Base-by-base conservation (phyloP, 179 eudicot genomes). In the Camellia oleifera region DNA sequence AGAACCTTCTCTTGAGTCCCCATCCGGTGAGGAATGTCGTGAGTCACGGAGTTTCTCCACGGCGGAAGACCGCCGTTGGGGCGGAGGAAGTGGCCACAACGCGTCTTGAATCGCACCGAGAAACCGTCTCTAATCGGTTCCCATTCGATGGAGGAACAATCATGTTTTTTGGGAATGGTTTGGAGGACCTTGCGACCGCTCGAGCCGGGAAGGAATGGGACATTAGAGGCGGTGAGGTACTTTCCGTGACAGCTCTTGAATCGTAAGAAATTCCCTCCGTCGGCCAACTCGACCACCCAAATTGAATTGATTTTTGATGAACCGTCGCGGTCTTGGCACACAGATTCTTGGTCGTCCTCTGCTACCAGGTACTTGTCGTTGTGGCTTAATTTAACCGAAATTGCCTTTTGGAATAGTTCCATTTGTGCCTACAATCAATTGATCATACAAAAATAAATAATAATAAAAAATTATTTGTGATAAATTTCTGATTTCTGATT, bases 41-140 rank as follows among this genome's bases (percentile, higher is more conserved):
- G 86, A 4, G 95, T 93, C 20, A 91, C 90, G 20, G 89, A 79
- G 79, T 86, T 84, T 73, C 83, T 77, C 86, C 93, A 90, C 4
- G 95, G 97, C 54, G 92, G 93, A 17, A 89, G 13, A 3, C 91
- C 91, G 0, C 92, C 89, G 23, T 93, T 92, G 0, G 92, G 91
- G 58, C 97, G 61, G 23, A 93, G 66, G 17, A 79, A 93, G 72
- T 83, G 82, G 15, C 94, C 95, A 7, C 75, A 81, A 50, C 86
- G 68, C 40, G 92, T 86, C 60, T 76, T 77, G 5, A 93, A 71
- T 81, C 82, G 69, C 57, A 86, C 82, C 57, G 81, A 89, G 42
- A 83, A 83, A 75, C 88, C 91, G 0, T 83, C 90, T 14, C 82
- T 72, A 1, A 88, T 62, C 1, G 94, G 97, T 83, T 92, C 93